Base-by-base conservation (phyloP, 1,284 basidiomycete genomes). In the Mrakiaceae sp. region DNA sequence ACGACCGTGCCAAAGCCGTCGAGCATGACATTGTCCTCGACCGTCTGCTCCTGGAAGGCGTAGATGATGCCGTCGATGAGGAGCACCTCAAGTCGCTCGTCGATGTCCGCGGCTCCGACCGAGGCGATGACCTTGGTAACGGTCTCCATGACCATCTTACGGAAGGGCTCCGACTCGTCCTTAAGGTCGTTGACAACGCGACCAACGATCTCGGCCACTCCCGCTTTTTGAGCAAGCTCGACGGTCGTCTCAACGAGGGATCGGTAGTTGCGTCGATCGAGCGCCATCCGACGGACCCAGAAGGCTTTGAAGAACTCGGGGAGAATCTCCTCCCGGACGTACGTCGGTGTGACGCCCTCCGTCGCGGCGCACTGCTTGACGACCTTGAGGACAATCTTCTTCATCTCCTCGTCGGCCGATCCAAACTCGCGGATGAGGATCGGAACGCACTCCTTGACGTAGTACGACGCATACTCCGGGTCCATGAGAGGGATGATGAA, bases 121-220 rank as follows among this genome's bases (percentile, higher is more conserved):
- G 87, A 88, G 6, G 87, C 85, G 46, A 99, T 83, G 50, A 98
- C 96, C 75, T 97, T 96, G 39, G 93, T 96, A 71, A 98, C 97
- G 0, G 96, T 98, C 79, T 98, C 96, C 95, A 98, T 98, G 53
- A 97, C 94, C 96, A 98, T 98, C 82, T 98, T 98, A 69, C 95
- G 82, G 81, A 95, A 98, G 5, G 93, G 92, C 79, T 98, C 96
- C 1, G 88, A 87, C 75, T 94, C 91, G 71, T 95, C 91, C 72
- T 98, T 98, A 69, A 98, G 80, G 74, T 96, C 93, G 74, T 98
- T 96, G 67, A 96, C 94, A 69, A 98, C 86, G 67, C 93, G 82
- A 1, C 90, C 89, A 14, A 98, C 90, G 64, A 98, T 96, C 77
- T 97, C 95, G 7, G 92, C 84, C 0, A 98, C 93, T 27, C 96